Evolutionary conservation across 306 rosid species (phyloP), one percentile per base, ranked within the genome.

Genomic region (Hippophae tibetana): DNA sequence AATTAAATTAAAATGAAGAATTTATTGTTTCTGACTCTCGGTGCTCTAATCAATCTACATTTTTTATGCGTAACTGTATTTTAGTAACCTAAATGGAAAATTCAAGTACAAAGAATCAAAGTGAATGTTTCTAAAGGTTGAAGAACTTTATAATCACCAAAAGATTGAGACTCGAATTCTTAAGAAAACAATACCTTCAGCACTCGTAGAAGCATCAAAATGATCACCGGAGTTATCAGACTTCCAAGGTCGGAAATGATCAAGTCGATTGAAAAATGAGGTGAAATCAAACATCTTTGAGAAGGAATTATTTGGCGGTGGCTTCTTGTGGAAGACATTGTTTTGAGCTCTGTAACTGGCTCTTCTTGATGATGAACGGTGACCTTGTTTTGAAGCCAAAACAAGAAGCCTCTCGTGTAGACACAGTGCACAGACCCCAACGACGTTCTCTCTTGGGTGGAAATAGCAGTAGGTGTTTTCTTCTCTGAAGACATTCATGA

Each of bases 251-350:
- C 74, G 77, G 61, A 84, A 80, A 13, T 31, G 38, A 31, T 87
- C 89, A 13, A 62, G 79, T 42, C 94, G 89, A 65, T 58, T 78
- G 79, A 93, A 84, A 58, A 93, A 82, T 47, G 86, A 86, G 48
- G 81, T 77, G 66, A 88, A 86, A 80, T 89, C 84, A 56, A 89
- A 89, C 90, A 93, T 84, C 95, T 84, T 93, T 57, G 86, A 87
- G 62, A 93, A 80, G 23, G 75, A 69, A 58, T 75, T 58, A 56
- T 72, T 62, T 27, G 79, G 42, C 63, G 78, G 82, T 68, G 56
- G 74, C 63, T 76, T 82, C 60, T 54, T 72, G 60, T 67, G 64
- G 8, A 9, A 9, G 54, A 18, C 23, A 18, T 64, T 62, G 58
- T 11, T 69, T 8, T 67, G 86, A 63, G 66, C 45, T 57, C 47